Conservation (phyloP, 2,329 filamentous ascomycete species). For the Alternaria alternata region DNA sequence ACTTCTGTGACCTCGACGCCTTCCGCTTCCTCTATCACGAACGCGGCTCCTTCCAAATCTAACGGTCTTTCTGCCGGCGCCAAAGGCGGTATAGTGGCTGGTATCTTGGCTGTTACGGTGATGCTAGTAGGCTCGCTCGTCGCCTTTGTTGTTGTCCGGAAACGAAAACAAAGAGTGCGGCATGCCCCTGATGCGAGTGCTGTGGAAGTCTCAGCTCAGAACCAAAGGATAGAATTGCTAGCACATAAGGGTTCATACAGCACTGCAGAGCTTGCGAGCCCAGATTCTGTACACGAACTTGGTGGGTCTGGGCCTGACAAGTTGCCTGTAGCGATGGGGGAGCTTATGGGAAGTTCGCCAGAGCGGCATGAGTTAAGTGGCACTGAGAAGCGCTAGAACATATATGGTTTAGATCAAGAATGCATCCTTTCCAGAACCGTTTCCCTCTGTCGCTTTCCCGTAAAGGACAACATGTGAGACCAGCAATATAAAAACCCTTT, state of each 20-base stretch:
- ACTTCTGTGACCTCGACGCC: not conserved
- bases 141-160: not conserved
- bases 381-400: not conserved
- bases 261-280: not conserved
- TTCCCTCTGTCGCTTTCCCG: not conserved
- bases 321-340: not conserved
- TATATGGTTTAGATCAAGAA: not conserved
- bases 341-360: not conserved
- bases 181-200: not conserved
- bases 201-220: not conserved
- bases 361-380: not conserved
- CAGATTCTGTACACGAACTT: not conserved
- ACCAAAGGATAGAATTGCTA: not conserved
- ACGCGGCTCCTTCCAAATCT: not conserved
- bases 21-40: not conserved
- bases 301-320: not conserved
- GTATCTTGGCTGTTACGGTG: not conserved
- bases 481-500: not conserved
- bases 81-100: not conserved
- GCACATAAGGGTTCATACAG: not conserved
- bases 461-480: not conserved
- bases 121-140: not conserved
- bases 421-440: not conserved
- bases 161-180: constrained; percentile 1
- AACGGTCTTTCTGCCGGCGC: not conserved